phyloP scores from a whole-genome alignment of 2,329 filamentous ascomycete genomes.

The Fusarium sp. region DNA sequence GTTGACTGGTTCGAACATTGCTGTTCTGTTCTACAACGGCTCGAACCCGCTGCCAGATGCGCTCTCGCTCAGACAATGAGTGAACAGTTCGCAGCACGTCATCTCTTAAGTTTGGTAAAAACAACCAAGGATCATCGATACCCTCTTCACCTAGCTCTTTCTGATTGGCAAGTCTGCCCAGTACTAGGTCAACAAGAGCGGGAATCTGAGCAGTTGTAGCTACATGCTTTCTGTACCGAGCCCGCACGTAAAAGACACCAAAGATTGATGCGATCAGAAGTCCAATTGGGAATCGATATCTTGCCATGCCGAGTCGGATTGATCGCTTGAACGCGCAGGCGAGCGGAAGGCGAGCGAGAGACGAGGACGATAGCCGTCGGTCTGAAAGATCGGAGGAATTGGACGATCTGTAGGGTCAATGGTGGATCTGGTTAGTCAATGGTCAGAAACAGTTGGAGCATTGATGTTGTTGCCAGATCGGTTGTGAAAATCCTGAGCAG shows the following conservation, averaged over 20 bases:
- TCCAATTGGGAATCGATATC: conserved; percentile 88
- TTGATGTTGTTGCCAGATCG: conserved; percentile 38
- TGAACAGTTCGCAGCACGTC: conserved; percentile 89
- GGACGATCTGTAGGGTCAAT: conserved; percentile 78
- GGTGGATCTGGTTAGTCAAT: conserved; percentile 88
- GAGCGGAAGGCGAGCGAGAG: conserved; percentile 92
- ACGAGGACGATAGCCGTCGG: conserved; percentile 81
- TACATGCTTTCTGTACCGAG: conserved; percentile 71
- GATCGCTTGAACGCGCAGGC: conserved; percentile 82
- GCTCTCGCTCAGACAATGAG: conserved; percentile 78
- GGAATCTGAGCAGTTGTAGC: conserved; percentile 81
- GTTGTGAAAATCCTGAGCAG: conserved; percentile 7
- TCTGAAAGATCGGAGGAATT: conserved; percentile 71
- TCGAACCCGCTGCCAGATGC: conserved; percentile 85
- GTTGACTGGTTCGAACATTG: conserved; percentile 83
- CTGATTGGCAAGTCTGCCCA: conserved; percentile 85
- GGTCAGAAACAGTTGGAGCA: conserved; percentile 62
- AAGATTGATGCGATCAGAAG: conserved; percentile 66
- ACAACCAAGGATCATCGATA: conserved; percentile 81
- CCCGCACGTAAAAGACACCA: conserved; percentile 71
- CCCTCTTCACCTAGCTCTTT: conserved; percentile 80
- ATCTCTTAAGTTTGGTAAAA: conserved; percentile 89
- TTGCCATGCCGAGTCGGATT: conserved; percentile 82
- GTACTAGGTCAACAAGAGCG: conserved; percentile 82
- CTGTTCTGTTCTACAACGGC: conserved; percentile 92